phyloP scores from a whole-genome alignment of 2,329 filamentous ascomycete genomes.

The Akanthomyces uredinophilus region DNA sequence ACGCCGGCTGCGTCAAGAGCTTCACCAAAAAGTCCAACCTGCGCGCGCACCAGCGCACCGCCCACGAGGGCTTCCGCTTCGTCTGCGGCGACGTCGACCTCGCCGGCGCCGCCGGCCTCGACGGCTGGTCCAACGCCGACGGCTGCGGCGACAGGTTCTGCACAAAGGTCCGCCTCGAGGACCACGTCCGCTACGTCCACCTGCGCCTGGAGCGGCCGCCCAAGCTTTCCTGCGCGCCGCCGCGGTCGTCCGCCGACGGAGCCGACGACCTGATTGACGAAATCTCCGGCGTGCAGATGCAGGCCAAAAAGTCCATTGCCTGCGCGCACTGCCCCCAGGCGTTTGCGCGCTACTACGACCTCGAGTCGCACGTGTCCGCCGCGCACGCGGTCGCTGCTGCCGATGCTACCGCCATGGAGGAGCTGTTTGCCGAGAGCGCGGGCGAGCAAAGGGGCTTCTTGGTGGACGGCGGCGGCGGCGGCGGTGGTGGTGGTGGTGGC shows the following conservation, averaged over 20 bases:
- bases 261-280: constrained; percentile 35
- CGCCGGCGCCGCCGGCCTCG: constrained; percentile 49
- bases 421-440: constrained; percentile 18
- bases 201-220: constrained; percentile 52
- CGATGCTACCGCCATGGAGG: neutral
- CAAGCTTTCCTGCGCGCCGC: constrained; percentile 19
- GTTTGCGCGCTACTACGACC: constrained; percentile 47
- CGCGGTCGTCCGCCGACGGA: neutral
- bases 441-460: constrained; percentile 11
- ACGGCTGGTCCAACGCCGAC: constrained; percentile 57
- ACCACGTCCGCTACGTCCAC: constrained; percentile 80
- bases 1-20: constrained; percentile 63
- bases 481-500: neutral
- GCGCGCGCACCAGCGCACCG: constrained; percentile 69
- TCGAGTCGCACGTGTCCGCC: constrained; percentile 40
- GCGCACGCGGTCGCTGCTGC: constrained; percentile 22
- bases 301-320: constrained; percentile 37
- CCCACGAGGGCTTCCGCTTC: constrained; percentile 72
- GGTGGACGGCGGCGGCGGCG: neutral
- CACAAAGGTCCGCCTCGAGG: constrained; percentile 73
- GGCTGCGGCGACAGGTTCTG: constrained; percentile 73
- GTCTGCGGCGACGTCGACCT: constrained; percentile 71
- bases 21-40: constrained; percentile 85
- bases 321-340: constrained; percentile 43
- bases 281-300: constrained; percentile 36